Evolutionary conservation across 805 yeast genomes (phyloP), one percentile per base, ranked within the genome.

Genomic region (Hanseniaspora osmophila): DNA sequence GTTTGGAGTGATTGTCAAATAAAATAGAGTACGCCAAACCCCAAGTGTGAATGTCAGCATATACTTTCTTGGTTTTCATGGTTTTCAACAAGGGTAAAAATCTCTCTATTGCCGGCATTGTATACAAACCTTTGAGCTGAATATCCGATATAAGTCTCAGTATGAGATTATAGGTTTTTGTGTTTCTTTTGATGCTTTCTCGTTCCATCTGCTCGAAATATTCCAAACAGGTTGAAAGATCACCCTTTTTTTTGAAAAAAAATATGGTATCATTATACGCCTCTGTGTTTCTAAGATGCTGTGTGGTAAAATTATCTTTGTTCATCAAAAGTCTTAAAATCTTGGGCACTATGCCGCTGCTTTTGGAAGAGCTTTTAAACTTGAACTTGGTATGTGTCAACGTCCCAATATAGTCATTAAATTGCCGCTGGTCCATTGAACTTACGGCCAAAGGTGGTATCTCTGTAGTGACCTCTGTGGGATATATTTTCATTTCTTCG

Each of bases 201-300:
- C 57, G 43, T 37, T 56, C 59, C 71, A 73, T 67, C 49, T 69
- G 70, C 1, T 59, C 57, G 35, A 69, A 56, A 2, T 67, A 52
- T 42, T 65, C 68, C 40, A 67, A 58, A 48, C 71, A 63, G 2
- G 68, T 58, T 0, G 67, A 66, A 40, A 66, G 56, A 52, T 73
- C 74, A 48, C 58, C 57, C 37, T 59, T 60, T 15, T 51, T 48
- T 16, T 64, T 56, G 50, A 62, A 71, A 52, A 59, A 71, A 43
- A 60, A 65, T 1, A 74, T 61, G 13, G 60, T 52, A 47, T 63
- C 62, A 48, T 70, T 70, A 50, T 56, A 70, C 2, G 61, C 50
- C 7, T 58, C 49, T 1, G 62, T 48, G 10, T 60, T 58, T 33
- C 65, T 53, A n/a, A 64, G 50, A 2, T 51, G 51, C 2, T 55